Percentiles rank a stretch among this genome's conserved stretches.
Evolutionary conservation across 2,329 filamentous ascomycete species (phyloP).

Genomic region (Ophiostoma sp.): DNA sequence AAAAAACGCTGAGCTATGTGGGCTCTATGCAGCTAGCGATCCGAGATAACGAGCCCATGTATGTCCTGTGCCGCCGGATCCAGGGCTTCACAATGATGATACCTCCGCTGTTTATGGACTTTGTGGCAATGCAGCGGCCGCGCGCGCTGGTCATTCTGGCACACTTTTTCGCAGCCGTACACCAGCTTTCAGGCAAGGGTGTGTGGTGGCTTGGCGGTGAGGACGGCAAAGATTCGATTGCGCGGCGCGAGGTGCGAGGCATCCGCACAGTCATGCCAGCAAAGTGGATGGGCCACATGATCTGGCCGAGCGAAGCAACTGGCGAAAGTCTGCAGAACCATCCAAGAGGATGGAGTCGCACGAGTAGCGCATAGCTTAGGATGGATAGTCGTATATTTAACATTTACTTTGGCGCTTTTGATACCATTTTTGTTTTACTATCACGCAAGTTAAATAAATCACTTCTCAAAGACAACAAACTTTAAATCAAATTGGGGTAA

Average conservation of each 20-base stretch:
- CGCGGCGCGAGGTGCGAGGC: slow-evolving; percentile 31
- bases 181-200: slow-evolving; percentile 24
- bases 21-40: slow-evolving; percentile 30
- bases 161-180: slow-evolving; percentile 30
- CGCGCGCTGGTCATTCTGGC: slow-evolving; percentile 31
- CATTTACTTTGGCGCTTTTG: background rate
- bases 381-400: background rate
- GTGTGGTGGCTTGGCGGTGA: slow-evolving; percentile 32
- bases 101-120: slow-evolving; percentile 29
- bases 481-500: background rate
- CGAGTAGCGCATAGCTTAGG: background rate
- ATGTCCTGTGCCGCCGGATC: slow-evolving; percentile 31
- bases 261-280: slow-evolving; percentile 28
- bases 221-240: slow-evolving; percentile 25
- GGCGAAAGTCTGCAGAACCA: background rate
- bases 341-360: background rate
- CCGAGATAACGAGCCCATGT: slow-evolving; percentile 32
- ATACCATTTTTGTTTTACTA: background rate
- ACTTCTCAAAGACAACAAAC: background rate
- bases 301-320: slow-evolving; percentile 25
- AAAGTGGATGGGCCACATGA: slow-evolving; percentile 30
- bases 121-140: slow-evolving; percentile 29
- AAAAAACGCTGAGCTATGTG: slow-evolving; percentile 31
- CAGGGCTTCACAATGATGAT: slow-evolving; percentile 31
- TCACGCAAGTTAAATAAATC: background rate